phyloP scores from a whole-genome alignment of 2,329 filamentous ascomycete genomes.

The Amylocarpus encephaloides region DNA sequence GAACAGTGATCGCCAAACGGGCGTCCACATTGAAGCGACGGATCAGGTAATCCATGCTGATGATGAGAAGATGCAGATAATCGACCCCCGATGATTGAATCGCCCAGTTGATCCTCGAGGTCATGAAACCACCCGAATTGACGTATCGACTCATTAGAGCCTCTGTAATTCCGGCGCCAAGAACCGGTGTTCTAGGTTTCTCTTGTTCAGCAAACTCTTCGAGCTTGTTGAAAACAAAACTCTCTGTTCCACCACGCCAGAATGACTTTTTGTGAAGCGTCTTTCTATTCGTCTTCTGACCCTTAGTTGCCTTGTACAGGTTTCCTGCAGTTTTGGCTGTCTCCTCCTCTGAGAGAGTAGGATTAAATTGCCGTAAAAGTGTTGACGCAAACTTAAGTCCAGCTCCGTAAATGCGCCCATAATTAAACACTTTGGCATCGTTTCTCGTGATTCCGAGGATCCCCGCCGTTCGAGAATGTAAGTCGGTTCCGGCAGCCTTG shows the following conservation, averaged over 20 bases:
- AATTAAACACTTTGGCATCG: constrained; percentile 97
- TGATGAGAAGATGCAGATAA: constrained; percentile 88
- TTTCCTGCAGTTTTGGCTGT: constrained; percentile 70
- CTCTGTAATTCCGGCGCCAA: constrained; percentile 93
- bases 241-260: constrained; percentile 95
- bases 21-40: constrained; percentile 79
- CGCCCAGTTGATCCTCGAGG: constrained; percentile 96
- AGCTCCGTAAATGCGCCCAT: constrained; percentile 97
- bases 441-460: constrained; percentile 94
- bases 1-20: constrained; percentile 85
- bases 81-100: constrained; percentile 97
- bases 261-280: constrained; percentile 68
- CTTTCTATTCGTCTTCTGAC: constrained; percentile 73
- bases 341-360: constrained; percentile 69
- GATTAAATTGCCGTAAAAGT: constrained; percentile 89
- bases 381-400: constrained; percentile 90
- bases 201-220: constrained; percentile 98
- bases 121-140: constrained; percentile 86
- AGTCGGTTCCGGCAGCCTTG: constrained; percentile 86
- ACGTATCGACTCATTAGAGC: constrained; percentile 85
- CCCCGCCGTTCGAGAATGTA: constrained; percentile 86
- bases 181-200: constrained; percentile 78
- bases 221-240: constrained; percentile 95
- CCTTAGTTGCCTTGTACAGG: constrained; percentile 86
- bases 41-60: constrained; percentile 89